Evolutionary conservation across 352 stramenopile genomes (phyloP), one percentile per base, ranked within the genome.

Genomic region (Globisporangium abappressorium): DNA sequence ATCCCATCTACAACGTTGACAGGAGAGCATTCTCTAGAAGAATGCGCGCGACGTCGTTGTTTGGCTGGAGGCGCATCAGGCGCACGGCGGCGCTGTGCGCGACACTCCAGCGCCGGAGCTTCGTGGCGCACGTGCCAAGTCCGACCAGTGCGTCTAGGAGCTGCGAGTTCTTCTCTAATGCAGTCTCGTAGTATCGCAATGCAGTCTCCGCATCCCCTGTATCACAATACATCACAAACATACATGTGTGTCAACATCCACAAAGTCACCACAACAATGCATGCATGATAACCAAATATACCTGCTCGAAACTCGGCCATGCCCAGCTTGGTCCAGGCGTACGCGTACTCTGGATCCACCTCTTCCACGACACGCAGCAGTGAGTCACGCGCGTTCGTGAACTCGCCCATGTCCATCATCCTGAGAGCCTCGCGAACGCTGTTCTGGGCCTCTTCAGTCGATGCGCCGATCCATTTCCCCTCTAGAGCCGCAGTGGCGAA

Each of bases 301-400:
- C 84, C 80, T 41, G 74, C 73, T 38, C 82, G 79, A 30, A 93
- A 84, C 64, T 90, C 76, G 1, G 85, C 75, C 55, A 79, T 82
- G 26, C 75, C 88, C n/a, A 94, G 78, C 57, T 94, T 95, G 64
- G 78, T 84, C 83, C 85, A 91, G 0, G 79, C 88, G 66, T 88
- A 91, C 11, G 83, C 85, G 41, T 84, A 95, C 18, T 78, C 59
- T 0, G 84, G 76, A 43, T 80, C 81, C 1, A 76, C 69, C 0
- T 70, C 55, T 3, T 80, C 65, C 3, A 92, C 77, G 0, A 94
- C 65, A 26, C 76, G 56, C 3, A 82, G 26, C 26, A 95, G 68
- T 47, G 82, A 70, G 24, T 82, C 66, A 3, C 82, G 81, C 15
- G 82, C 84, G 56, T 62, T 38, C 2, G 71, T 65, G 49, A 79